Evolutionary conservation across 306 rosid species (phyloP).

Genomic region (Vachellia pachyceras): DNA sequence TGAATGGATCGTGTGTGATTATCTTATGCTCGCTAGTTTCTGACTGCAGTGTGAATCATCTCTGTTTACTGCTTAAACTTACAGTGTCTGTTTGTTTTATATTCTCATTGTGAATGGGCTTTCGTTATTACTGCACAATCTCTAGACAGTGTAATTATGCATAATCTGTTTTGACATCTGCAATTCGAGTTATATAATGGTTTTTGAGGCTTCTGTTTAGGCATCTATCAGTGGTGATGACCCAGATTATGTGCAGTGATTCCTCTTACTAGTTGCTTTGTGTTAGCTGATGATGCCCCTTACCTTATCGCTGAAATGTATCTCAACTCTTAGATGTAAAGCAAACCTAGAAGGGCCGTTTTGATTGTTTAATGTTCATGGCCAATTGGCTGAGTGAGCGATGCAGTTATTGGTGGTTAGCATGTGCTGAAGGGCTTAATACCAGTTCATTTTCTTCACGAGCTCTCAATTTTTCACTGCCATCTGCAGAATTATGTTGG

Average conservation of each 20-base stretch:
- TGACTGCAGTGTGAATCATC: slow-evolving; percentile 1
- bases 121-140: not conserved
- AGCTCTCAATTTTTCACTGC: not conserved
- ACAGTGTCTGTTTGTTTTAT: not conserved
- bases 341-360: not conserved
- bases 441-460: not conserved
- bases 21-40: not conserved
- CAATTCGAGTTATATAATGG: not conserved
- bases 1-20: not conserved
- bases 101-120: not conserved
- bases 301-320: slow-evolving; percentile 3
- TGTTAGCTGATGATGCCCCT: not conserved
- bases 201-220: slow-evolving; percentile 19
- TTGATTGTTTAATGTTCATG: not conserved
- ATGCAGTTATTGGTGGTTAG: slow-evolving; percentile 4
- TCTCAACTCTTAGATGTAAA: slow-evolving; percentile 6
- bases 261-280: slow-evolving; percentile 8
- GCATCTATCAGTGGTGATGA: not conserved
- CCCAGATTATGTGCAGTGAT: not conserved
- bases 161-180: not conserved
- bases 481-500: too few species aligned
- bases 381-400: not conserved
- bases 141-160: not conserved
- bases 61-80: not conserved
- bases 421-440: not conserved